phyloP scores from a whole-genome alignment of 176 grass and related monocot species.

The Bromus sterilis region DNA sequence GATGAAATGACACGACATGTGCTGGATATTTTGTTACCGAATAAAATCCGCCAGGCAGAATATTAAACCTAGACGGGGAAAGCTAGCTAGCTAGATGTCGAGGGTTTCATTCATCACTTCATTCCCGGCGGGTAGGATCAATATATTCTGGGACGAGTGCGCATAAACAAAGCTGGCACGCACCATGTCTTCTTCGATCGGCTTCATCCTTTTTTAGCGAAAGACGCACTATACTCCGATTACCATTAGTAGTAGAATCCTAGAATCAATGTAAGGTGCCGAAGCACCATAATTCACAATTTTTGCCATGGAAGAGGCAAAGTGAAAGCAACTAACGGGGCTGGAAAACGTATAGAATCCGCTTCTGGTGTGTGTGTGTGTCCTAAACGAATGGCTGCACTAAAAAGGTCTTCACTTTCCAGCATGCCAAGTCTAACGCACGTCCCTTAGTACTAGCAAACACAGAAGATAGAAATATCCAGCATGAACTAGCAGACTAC shows the following conservation, averaged over 20 bases:
- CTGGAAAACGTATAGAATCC: not conserved
- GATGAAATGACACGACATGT: not conserved
- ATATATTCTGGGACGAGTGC: not conserved
- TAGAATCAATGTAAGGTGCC: too few species aligned
- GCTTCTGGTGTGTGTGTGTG: too few species aligned
- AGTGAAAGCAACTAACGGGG: not conserved
- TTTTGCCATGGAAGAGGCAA: not conserved
- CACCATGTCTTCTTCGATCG: not conserved
- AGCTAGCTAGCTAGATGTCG: not conserved
- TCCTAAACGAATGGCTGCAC: not conserved
- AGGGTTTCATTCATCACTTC: too few species aligned
- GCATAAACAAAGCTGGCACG: not conserved
- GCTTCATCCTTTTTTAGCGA: not conserved
- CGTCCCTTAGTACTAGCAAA: too few species aligned
- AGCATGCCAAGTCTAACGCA: too few species aligned
- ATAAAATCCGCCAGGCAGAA: constrained; percentile 14
- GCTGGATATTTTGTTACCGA: not conserved
- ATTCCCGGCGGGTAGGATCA: too few species aligned
- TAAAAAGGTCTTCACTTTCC: not conserved
- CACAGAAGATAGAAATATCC: too few species aligned
- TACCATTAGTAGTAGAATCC: too few species aligned
- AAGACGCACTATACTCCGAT: not conserved
- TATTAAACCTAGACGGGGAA: too few species aligned
- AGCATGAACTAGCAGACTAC: too few species aligned
- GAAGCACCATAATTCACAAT: too few species aligned